phyloP scores from a whole-genome alignment of 176 grass and related monocot species.

The Ampelocalamus luodianensis region DNA sequence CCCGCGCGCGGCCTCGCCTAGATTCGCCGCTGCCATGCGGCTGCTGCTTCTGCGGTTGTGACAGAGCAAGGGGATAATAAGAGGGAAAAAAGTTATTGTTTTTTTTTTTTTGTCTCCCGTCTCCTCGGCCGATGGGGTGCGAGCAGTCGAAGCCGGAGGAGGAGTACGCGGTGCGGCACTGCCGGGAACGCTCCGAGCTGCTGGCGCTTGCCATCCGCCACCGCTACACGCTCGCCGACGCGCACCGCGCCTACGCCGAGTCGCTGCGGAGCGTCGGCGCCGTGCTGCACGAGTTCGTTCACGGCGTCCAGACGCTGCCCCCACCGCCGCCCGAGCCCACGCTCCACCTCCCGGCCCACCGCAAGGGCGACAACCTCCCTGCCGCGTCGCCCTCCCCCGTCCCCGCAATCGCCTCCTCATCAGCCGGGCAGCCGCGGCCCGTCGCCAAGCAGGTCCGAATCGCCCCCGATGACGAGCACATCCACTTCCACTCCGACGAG shows the following conservation, averaged over 20 bases:
- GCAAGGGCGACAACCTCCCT: constrained; percentile 73
- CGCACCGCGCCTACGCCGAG: constrained; percentile 73
- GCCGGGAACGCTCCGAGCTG: constrained; percentile 55
- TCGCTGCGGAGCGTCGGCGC: constrained; percentile 60
- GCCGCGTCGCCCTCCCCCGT: constrained; percentile 33
- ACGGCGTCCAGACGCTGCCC: constrained; percentile 48
- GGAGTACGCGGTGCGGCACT: constrained; percentile 77
- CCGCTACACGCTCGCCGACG: constrained; percentile 85
- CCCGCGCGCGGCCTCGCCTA: constrained; percentile 35
- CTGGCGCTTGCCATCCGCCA: constrained; percentile 72
- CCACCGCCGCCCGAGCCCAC: constrained; percentile 53
- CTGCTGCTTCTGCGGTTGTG: constrained; percentile 32
- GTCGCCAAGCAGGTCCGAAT: constrained; percentile 55
- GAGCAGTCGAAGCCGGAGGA: constrained; percentile 83
- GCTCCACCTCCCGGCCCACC: constrained; percentile 62
- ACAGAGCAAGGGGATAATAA: not conserved
- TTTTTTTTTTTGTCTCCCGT: no score
- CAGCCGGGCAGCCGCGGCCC: constrained; percentile 24
- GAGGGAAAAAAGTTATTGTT: not conserved
- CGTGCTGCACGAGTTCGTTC: constrained; percentile 64
- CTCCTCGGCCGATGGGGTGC: constrained; percentile 69
- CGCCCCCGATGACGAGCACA: constrained; percentile 55
- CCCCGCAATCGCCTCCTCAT: constrained; percentile 32
- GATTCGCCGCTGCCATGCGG: constrained; percentile 59
- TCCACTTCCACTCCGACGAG: constrained; percentile 66